These are phyloP conservation scores for Penicillium expansum DNA, from an alignment of 2,329 filamentous ascomycete species.

Conservation along the genomic window DNA sequence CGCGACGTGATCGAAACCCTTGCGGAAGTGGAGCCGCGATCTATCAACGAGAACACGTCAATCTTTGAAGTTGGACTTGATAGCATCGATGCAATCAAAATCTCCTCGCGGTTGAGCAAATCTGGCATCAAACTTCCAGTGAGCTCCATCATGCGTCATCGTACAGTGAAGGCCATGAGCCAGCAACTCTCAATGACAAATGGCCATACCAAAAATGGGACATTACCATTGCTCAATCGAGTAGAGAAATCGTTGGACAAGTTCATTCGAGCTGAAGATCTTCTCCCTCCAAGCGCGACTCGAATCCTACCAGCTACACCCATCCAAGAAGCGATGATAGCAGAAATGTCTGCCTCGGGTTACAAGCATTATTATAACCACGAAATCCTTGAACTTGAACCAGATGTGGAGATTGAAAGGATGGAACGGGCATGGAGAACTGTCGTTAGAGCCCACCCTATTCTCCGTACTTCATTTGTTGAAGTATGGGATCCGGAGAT, in stretches of 20 bases:
- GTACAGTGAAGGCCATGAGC: slow-evolving; percentile 65
- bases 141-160: slow-evolving; percentile 72
- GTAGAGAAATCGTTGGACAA: slow-evolving; percentile 35
- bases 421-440: slow-evolving; percentile 61
- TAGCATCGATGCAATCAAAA: slow-evolving; percentile 86
- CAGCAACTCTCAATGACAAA: slow-evolving; percentile 19
- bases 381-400: slow-evolving; percentile 64
- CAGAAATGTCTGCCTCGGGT: slow-evolving; percentile 73
- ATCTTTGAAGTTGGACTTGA: slow-evolving; percentile 83
- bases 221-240: slow-evolving; percentile 14
- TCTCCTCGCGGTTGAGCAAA: slow-evolving; percentile 69
- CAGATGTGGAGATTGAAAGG: slow-evolving; percentile 53
- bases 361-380: slow-evolving; percentile 82
- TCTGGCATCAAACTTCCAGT: slow-evolving; percentile 61
- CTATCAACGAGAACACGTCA: slow-evolving; percentile 59
- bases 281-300: slow-evolving; percentile 49
- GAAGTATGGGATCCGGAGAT: slow-evolving; percentile 62
- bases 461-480: slow-evolving; percentile 72
- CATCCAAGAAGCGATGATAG: slow-evolving; percentile 81
- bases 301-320: slow-evolving; percentile 71
- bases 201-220: slow-evolving; percentile 24
- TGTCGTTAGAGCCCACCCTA: slow-evolving; percentile 62
- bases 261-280: slow-evolving; percentile 38
- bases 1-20: slow-evolving; percentile 63
- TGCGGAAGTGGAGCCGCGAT: slow-evolving; percentile 51